Evolutionary conservation across 164 flowering plant species (phyloP).

Genomic region (Hamamelis virginiana): DNA sequence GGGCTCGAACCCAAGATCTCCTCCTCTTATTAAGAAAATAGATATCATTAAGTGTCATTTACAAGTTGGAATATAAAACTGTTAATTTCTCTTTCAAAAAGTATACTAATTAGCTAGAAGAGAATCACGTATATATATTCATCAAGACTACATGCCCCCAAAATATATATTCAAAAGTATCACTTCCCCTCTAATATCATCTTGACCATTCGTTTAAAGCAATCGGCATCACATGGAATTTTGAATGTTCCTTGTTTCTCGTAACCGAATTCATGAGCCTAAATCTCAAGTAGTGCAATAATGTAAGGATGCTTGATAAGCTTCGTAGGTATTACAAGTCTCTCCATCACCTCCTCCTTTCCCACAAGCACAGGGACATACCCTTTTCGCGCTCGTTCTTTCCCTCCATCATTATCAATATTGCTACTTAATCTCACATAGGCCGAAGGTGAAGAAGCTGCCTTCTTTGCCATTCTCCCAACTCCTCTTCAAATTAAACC

Average conservation of each 20-base stretch:
- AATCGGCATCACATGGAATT: conserved; percentile 18
- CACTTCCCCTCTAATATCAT: conserved; percentile 11
- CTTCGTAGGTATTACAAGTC: conserved; percentile 22
- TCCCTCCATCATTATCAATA: not conserved
- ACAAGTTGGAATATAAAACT: too few relatives aligned
- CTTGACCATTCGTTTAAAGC: conserved; percentile 14
- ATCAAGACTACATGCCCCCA: too few relatives aligned
- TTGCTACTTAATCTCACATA: not conserved
- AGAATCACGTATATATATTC: too few relatives aligned
- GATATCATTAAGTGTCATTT: too few relatives aligned
- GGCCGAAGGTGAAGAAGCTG: not conserved
- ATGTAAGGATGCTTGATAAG: conserved; percentile 25
- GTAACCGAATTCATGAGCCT: conserved; percentile 28
- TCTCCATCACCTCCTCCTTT: conserved; percentile 18
- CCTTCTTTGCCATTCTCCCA: not conserved
- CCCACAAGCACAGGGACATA: conserved; percentile 33
- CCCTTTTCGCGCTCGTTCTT: conserved; percentile 16
- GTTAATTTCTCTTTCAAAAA: too few relatives aligned
- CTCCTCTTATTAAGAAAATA: too few relatives aligned
- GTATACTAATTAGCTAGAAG: too few relatives aligned
- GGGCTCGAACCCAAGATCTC: too few relatives aligned
- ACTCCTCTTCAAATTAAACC: not conserved
- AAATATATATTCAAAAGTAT: not conserved
- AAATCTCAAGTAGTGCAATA: conserved; percentile 24
- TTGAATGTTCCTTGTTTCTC: conserved; percentile 25